These are phyloP conservation scores for Aphanocladium album DNA, from an alignment of 2,329 filamentous ascomycete genomes.

Conservation along the genomic window DNA sequence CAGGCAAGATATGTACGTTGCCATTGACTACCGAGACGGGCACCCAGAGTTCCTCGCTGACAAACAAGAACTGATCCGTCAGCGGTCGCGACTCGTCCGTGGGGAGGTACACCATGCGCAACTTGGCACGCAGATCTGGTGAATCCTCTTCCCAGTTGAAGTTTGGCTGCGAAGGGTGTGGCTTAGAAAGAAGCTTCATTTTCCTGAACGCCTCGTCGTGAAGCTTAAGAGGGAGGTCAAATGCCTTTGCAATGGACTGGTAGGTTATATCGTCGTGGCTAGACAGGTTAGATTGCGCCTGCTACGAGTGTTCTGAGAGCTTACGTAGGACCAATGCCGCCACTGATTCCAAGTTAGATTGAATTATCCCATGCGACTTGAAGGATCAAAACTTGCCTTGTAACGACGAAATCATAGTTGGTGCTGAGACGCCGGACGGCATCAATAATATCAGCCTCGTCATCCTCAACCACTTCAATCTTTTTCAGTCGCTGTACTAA, in stretches of 20 bases:
- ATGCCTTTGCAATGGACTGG: constrained; percentile 86
- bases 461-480: constrained; percentile 89
- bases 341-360: constrained; percentile 40
- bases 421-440: constrained; percentile 81
- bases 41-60: constrained; percentile 81
- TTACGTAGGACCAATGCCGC: constrained; percentile 92
- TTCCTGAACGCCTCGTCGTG: constrained; percentile 71
- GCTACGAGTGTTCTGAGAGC: constrained; percentile 24
- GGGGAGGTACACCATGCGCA: constrained; percentile 87
- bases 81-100: constrained; percentile 62
- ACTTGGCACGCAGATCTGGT: constrained; percentile 70
- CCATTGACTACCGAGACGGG: constrained; percentile 84
- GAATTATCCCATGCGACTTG: not conserved
- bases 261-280: constrained; percentile 99
- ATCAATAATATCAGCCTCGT: constrained; percentile 85
- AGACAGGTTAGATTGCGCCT: constrained; percentile 13
- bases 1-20: constrained; percentile 89
- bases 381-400: constrained; percentile 44
- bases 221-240: constrained; percentile 67
- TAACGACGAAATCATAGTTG: constrained; percentile 91
- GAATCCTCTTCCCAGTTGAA: constrained; percentile 81
- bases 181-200: constrained; percentile 78
- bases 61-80: constrained; percentile 72
- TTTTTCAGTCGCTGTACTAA: constrained; percentile 63
- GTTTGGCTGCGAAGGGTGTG: constrained; percentile 64